Base-by-base conservation (phyloP, 139 green algal genomes). In the Marvania coccoides region DNA sequence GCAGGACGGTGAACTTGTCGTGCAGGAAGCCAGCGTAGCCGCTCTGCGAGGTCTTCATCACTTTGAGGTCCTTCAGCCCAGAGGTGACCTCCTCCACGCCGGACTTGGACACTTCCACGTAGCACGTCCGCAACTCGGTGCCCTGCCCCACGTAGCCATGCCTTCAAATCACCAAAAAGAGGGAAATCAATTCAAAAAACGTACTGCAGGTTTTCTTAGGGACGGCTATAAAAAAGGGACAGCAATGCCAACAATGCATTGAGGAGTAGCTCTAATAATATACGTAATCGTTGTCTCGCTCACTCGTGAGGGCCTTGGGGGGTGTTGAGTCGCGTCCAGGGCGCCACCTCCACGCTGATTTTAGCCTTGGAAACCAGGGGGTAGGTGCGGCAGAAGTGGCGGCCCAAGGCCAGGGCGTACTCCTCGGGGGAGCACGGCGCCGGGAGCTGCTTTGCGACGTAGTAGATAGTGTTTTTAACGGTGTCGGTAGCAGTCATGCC, bases 401-500 rank as follows among this genome's bases (percentile, higher is more conserved):
- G 73, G 0, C 79, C 93, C 31, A 98, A 78, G 0, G 79, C 80
- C 15, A 94, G 73, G 1, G 81, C 93, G 63, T 88, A 98, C 71
- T 96, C 81, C 73, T 98, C 93, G 2, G 82, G 56, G 1, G 74
- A 81, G 75, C 84, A 91, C 4, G 69, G 68, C 57, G 77, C 24
- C 15, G n/a, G 58, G 39, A 78, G 72, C 46, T 75, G 73, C 77
- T 96, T 90, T 1, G 88, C 90, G 1, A 96, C 72, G 10, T 86
- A 84, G 61, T 96, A 96, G 63, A 95, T 88, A 34, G 83, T 90
- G 70, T 97, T 97, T 69, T 96, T 97, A 73, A 91, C 83, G 3
- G 91, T 96, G 77, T 97, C 91, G 0, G 91, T 97, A 15, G 91
- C 74, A 2, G 89, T 96, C 90, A 96, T 95, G 51, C 84, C 89